Evolutionary conservation across 306 rosid species (phyloP).

Genomic region (Rosa rugosa): DNA sequence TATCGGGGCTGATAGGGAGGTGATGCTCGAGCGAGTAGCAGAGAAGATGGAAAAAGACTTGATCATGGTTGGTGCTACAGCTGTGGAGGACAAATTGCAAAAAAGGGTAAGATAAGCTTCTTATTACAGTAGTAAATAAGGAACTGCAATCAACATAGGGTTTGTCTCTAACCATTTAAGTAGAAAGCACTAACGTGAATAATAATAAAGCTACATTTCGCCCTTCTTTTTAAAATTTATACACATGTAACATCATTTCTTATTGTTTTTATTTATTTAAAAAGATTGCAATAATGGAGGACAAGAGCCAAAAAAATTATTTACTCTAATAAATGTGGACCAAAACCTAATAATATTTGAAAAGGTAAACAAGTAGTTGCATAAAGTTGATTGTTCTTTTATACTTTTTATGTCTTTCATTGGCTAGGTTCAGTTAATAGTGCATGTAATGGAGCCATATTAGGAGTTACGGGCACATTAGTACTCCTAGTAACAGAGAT

Average conservation of each 20-base stretch:
- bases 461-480: background rate
- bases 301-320: background rate
- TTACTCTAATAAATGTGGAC: background rate
- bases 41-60: constrained; percentile 84
- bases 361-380: background rate
- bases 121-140: constrained; percentile 14
- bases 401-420: background rate
- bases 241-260: background rate
- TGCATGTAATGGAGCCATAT: background rate
- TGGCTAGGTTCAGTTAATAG: background rate
- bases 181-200: constrained; percentile 12
- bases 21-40: constrained; percentile 66
- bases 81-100: constrained; percentile 96
- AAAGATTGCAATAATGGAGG: background rate
- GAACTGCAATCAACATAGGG: constrained; percentile 92
- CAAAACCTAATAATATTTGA: background rate
- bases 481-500: background rate
- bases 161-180: constrained; percentile 39
- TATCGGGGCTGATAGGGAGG: constrained; percentile 81
- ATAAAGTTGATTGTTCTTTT: background rate
- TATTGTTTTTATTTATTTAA: background rate
- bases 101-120: constrained; percentile 61
- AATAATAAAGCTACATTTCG: background rate
- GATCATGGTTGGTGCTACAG: constrained; percentile 96
- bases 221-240: background rate